These are phyloP conservation scores for Candida neerlandica DNA, from an alignment of 1,139 yeast genomes.

Conservation along the genomic window DNA sequence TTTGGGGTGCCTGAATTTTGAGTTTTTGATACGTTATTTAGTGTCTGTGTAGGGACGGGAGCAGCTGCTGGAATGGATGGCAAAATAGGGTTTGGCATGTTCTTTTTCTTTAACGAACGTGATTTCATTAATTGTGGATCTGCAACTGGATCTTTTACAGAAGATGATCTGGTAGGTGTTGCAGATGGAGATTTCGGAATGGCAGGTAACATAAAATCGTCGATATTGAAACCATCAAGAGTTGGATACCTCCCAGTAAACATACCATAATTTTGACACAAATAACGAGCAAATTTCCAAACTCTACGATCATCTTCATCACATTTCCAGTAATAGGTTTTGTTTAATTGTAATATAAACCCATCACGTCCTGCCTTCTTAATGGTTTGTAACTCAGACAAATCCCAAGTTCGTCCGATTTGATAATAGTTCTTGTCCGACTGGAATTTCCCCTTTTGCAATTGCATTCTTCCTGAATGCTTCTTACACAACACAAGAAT, in stretches of 20 bases:
- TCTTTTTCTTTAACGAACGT: constrained; percentile 29
- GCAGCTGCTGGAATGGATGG: constrained; percentile 6
- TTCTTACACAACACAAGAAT: constrained; percentile 45
- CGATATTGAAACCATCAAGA: constrained; percentile 42
- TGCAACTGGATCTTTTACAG: constrained; percentile 23
- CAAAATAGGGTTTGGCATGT: constrained; percentile 26
- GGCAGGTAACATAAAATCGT: constrained; percentile 39
- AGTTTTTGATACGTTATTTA: constrained; percentile 1
- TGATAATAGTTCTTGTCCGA: constrained; percentile 70
- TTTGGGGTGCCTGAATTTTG: constrained; percentile 5
- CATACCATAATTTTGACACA: constrained; percentile 65
- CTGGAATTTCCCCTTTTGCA: constrained; percentile 88
- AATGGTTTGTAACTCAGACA: constrained; percentile 66
- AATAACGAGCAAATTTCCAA: constrained; percentile 57
- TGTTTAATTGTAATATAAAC: constrained; percentile 65
- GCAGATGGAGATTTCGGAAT: constrained; percentile 21
- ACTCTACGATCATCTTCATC: constrained; percentile 66
- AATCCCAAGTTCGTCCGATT: constrained; percentile 92
- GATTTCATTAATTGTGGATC: constrained; percentile 23
- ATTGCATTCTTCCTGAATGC: constrained; percentile 61
- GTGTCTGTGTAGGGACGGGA: constrained; percentile 6
- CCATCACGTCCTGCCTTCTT: constrained; percentile 59
- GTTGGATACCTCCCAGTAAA: constrained; percentile 70
- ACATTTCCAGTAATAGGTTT: constrained; percentile 85
- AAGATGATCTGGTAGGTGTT: constrained; percentile 9